Base-by-base conservation (phyloP, 2,329 filamentous ascomycete species). In the Fusarium sp. region DNA sequence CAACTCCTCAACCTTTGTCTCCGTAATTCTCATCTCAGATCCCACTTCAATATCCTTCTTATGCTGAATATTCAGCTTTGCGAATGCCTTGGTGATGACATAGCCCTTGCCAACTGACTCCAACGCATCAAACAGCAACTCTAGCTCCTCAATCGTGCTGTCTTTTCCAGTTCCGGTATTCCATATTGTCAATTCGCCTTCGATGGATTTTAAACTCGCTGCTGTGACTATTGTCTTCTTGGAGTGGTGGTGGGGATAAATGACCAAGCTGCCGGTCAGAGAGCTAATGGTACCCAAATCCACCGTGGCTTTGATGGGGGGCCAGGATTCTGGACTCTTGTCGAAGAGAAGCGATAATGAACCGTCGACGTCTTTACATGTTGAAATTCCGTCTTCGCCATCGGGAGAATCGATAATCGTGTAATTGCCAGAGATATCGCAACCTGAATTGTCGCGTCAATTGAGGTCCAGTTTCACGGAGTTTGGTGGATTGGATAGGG, bases 341-440 rank as follows among this genome's bases (percentile, higher is more conserved):
- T 74, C 66, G 56, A 76, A 68, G 8, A 76, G 70, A 20, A 76
- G 66, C 11, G 74, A 76, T 32, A 76, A 45, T 13, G 75, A 75
- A 27, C 75, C 75, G 47, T 76, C 72, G 43, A 76, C 68, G 12
- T 68, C 64, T 50, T 51, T 69, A 49, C 75, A 76, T 4, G 71
- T 71, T 28, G 72, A 70, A 45, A 76, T 67, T 56, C 55, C 46
- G 16, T 71, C 58, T 51, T 49, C 49, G 12, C 60, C 69, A 34
- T 69, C 59, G 48, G 75, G 75, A 16, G 63, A 49, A 25, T 72
- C 59, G 62, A 76, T 74, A 50, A 71, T 73, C 3, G 74, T 76
- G 59, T 76, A 74, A 60, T 76, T 76, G 46, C 68, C 66, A 27
- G 73, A 71, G 55, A 74, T 55, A 43, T 76, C 59, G 59, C 74